These are phyloP conservation scores for Nicotiana undulata DNA, from an alignment of 257 asterid genomes.

Conservation along the genomic window DNA sequence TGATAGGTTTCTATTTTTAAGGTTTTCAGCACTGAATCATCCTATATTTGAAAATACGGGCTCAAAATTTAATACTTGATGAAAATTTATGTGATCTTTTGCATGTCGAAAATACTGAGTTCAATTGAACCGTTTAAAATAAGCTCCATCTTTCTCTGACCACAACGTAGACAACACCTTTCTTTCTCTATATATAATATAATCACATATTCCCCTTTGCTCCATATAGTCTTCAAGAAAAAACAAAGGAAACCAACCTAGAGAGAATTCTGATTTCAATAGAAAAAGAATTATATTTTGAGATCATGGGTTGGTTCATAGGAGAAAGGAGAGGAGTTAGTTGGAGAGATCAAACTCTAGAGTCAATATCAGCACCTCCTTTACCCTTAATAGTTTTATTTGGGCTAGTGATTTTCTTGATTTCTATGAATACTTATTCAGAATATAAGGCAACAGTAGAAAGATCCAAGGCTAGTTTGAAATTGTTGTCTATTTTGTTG, in stretches of 20 bases:
- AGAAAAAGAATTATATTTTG: not conserved
- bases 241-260: not conserved
- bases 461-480: conserved; percentile 29
- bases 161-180: not conserved
- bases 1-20: not conserved
- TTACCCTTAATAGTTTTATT: conserved; percentile 45
- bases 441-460: conserved; percentile 31
- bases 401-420: conserved; percentile 34
- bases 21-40: not conserved
- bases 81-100: too few species aligned
- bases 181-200: conserved; percentile 10
- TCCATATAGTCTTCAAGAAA: not conserved
- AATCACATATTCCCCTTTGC: not conserved
- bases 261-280: not conserved
- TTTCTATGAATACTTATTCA: conserved; percentile 30
- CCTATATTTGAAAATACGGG: not conserved
- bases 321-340: conserved; percentile 47
- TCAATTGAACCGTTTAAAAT: not conserved
- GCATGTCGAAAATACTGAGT: not conserved
- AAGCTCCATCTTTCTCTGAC: not conserved
- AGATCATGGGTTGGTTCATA: conserved; percentile 38
- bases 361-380: conserved; percentile 59
- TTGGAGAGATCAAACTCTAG: conserved; percentile 60
- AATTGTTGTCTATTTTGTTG: conserved; percentile 25
- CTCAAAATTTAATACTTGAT: too few species aligned